Percentiles rank a stretch among this genome's conserved stretches.
Conservation (phyloP, 495 filamentous ascomycete genomes). For the Talaromyces borbonicus region DNA sequence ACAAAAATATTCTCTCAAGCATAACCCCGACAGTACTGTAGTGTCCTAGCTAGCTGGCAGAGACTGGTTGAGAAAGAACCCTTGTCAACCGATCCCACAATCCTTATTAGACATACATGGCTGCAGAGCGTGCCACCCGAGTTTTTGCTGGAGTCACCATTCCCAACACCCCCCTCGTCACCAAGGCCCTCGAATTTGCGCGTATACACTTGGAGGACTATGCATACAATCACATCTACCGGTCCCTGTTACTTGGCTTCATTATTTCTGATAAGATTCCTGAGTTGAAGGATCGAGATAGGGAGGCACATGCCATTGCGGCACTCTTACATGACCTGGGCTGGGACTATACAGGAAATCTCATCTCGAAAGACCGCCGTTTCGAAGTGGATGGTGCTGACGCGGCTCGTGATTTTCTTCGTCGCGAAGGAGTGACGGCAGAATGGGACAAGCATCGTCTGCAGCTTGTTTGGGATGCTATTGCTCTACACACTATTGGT, state of each 20-base stretch:
- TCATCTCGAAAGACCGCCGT: slow-evolving; percentile 35
- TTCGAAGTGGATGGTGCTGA: slow-evolving; percentile 50
- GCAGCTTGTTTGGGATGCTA: slow-evolving; percentile 45
- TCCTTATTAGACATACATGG: background rate
- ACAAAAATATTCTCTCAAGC: background rate
- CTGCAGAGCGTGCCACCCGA: slow-evolving; percentile 7
- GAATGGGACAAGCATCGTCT: slow-evolving; percentile 28
- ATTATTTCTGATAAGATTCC: slow-evolving; percentile 28
- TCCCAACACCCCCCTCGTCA: slow-evolving; percentile 30
- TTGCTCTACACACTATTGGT: slow-evolving; percentile 39
- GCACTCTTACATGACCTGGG: slow-evolving; percentile 47
- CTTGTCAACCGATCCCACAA: background rate
- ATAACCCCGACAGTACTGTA: background rate
- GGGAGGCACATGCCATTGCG: slow-evolving; percentile 38
- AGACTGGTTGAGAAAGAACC: slow-evolving; percentile 1
- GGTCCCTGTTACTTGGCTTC: slow-evolving; percentile 33
- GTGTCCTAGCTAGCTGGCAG: background rate
- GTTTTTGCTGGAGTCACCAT: slow-evolving; percentile 19
- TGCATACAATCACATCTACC: slow-evolving; percentile 40
- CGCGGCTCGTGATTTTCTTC: slow-evolving; percentile 34
- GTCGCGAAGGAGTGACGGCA: slow-evolving; percentile 10
- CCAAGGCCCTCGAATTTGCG: slow-evolving; percentile 28
- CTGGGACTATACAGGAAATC: slow-evolving; percentile 25
- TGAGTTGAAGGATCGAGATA: slow-evolving; percentile 22
- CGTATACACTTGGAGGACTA: slow-evolving; percentile 20